Base-by-base conservation (phyloP, 306 rosid genomes). In the Rosa rugosa region DNA sequence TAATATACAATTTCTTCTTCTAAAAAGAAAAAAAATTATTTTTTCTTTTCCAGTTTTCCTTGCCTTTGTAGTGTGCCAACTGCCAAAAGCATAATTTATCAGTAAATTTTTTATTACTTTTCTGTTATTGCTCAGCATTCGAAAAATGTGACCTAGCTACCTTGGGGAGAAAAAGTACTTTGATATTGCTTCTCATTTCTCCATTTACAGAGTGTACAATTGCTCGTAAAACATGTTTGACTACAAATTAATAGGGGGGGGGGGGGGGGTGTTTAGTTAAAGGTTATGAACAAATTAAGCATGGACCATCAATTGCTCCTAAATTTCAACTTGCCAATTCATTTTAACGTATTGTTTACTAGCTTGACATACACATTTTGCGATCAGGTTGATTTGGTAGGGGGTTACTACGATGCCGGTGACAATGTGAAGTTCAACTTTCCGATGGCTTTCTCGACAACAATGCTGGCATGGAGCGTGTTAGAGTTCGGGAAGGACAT, bases 361-460 rank as follows among this genome's bases (percentile, higher is more conserved):
- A 31, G 36, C 18, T 14, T 65, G 23, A 65, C 20, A 14, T 41
- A n/a, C 25, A n/a, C 46, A 68, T 40, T 6, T 22, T 17, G 10
- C 6, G 25, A 42, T 69, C 81, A 78, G 75, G 75, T 78, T 27
- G 81, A 78, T 44, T 56, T 78, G 59, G 75, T 69, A 22, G 81
- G 75, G 20, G 75, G 81, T 5, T 78, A 78, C 75, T 78, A 68
- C n/a, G 81, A 78, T 2, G 81, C 69, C 3, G 75, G 75, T 2
- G 81, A 78, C 81, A 78, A 78, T 31, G 69, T 78, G 45, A 78
- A 78, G 81, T 78, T 68, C 75, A 78, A 31, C 34, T 78, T 78
- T 69, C 81, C 75, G 4, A 78, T 78, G 81, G 75, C 81, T 69
- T 78, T 78, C 45, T 53, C 81, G 10, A 78, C 69, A 54, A 78